Evolutionary conservation across 352 stramenopile genomes (phyloP), one percentile per base, ranked within the genome.

Genomic region (Thalassiosira ordinaria): DNA sequence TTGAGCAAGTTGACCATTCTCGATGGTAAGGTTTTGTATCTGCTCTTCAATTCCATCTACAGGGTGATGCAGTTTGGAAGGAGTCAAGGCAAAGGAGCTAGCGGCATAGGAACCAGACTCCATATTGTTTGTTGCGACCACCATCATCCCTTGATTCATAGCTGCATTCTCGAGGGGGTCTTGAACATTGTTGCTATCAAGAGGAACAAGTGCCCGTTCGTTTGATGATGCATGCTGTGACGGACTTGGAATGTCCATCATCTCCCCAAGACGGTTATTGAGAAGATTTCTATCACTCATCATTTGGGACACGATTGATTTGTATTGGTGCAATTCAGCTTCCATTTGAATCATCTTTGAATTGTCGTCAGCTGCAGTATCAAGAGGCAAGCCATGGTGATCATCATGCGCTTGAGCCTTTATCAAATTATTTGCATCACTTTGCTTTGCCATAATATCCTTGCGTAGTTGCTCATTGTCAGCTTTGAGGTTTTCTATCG

Each of bases 1-100:
- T 31, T 73, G 60, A 11, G 71, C 71, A 33, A 79, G 53, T 31
- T 79, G 26, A 5, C 39, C 61, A 65, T 79, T 79, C 52, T 79
- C 71, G 46, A 51, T 31, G 5, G 52, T 68, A 11, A 79, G 31
- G 26, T 65, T 66, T 22, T 59, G 37, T 37, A 79, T 47, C 53
- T 72, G 37, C 41, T 72, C 52, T 60, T 65, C 55, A 49, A 65
- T n/a, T n/a, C n/a, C n/a, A n/a, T n/a, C n/a, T n/a, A n/a, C 26
- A 27, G 55, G 47, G 33, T 26, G 41, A 52, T 31, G 27, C 5
- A 24, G 24, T 0, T 41, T n/a, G 57, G 35, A 14, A 26, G 22
- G 53, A 20, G 22, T 24, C 47, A 56, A 14, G 14, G 37, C 55
- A 16, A n/a, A 18, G 3, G 53, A 59, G 26, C 53, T 56, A n/a